Conservation (phyloP, 768 basidiomycete species). For the Holtermanniella nyarrowii region DNA sequence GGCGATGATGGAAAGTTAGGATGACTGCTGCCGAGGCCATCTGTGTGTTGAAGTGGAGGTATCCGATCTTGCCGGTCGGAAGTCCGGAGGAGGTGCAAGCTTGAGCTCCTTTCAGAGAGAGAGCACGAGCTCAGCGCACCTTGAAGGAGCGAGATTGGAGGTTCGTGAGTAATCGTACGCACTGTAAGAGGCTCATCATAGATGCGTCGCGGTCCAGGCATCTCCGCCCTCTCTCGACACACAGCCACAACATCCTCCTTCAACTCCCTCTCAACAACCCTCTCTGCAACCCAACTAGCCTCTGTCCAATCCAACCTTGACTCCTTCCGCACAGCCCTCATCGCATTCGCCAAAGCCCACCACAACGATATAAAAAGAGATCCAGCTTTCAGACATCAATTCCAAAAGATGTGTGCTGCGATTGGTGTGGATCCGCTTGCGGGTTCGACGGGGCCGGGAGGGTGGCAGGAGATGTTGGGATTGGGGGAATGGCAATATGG, state of each 20-base stretch:
- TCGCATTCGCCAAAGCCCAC: constrained; percentile 70
- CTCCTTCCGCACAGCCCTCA: constrained; percentile 70
- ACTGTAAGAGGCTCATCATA: constrained; percentile 1
- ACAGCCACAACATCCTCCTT: constrained; percentile 71
- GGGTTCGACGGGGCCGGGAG: constrained; percentile 41
- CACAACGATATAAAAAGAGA: constrained; percentile 72
- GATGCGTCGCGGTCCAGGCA: constrained; percentile 59
- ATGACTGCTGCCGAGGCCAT: background rate
- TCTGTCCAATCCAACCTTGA: constrained; percentile 69
- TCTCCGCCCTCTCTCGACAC: constrained; percentile 83
- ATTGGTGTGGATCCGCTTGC: constrained; percentile 92
- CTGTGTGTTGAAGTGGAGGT: background rate
- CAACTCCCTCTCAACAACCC: constrained; percentile 63
- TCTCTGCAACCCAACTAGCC: constrained; percentile 66
- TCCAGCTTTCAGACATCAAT: constrained; percentile 78
- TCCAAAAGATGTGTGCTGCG: constrained; percentile 89
- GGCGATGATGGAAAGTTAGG: background rate
- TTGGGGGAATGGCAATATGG: constrained; percentile 94
- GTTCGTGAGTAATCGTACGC: too few species aligned
- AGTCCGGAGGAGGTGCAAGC: too few species aligned
- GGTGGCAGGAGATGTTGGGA: constrained; percentile 65
- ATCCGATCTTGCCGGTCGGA: too few species aligned
- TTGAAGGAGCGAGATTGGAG: too few species aligned
- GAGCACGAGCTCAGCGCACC: too few species aligned
- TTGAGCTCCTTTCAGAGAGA: too few species aligned